These are phyloP conservation scores for Sphaerulina musiva DNA, from an alignment of 2,329 filamentous ascomycete genomes.

Conservation along the genomic window DNA sequence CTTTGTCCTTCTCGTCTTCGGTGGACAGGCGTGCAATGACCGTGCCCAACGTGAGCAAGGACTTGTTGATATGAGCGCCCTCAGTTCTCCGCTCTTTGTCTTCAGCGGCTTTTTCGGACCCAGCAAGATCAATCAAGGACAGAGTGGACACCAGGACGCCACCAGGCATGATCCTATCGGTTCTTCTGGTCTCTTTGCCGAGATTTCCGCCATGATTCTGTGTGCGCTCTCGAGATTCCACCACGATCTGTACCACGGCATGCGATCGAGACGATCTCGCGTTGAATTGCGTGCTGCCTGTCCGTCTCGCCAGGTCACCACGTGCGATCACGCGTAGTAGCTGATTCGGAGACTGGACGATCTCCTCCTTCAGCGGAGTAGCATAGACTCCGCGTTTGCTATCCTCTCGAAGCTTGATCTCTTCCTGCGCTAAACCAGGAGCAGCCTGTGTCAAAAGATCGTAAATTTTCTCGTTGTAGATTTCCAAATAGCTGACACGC, in stretches of 20 bases:
- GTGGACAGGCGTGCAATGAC: conserved; percentile 92
- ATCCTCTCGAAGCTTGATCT: conserved; percentile 95
- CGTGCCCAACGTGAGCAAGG: conserved; percentile 84
- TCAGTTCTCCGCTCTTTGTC: conserved; percentile 89
- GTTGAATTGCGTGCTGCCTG: conserved; percentile 95
- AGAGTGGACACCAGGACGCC: conserved; percentile 92
- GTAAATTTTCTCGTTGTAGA: conserved; percentile 97
- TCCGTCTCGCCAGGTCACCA: conserved; percentile 82
- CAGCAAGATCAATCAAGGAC: conserved; percentile 91
- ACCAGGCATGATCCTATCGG: conserved; percentile 59
- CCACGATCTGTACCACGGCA: conserved; percentile 96
- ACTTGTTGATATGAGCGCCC: conserved; percentile 98
- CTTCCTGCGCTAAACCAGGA: conserved; percentile 63
- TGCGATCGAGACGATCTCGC: conserved; percentile 94
- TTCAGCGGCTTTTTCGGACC: conserved; percentile 92
- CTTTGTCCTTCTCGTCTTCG: conserved; percentile 75
- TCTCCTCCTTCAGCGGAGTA: conserved; percentile 92
- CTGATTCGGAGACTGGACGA: conserved; percentile 95
- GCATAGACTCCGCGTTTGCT: conserved; percentile 95
- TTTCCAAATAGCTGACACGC: conserved; percentile 95
- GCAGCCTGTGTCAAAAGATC: conserved; percentile 74
- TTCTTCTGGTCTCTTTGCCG: conserved; percentile 59
- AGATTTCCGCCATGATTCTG: conserved; percentile 31
- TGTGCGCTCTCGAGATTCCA: conserved; percentile 86
- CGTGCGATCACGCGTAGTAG: conserved; percentile 88